Evolutionary conservation across 2,329 filamentous ascomycete genomes (phyloP).

Genomic region (Cryphonectria radicalis): DNA sequence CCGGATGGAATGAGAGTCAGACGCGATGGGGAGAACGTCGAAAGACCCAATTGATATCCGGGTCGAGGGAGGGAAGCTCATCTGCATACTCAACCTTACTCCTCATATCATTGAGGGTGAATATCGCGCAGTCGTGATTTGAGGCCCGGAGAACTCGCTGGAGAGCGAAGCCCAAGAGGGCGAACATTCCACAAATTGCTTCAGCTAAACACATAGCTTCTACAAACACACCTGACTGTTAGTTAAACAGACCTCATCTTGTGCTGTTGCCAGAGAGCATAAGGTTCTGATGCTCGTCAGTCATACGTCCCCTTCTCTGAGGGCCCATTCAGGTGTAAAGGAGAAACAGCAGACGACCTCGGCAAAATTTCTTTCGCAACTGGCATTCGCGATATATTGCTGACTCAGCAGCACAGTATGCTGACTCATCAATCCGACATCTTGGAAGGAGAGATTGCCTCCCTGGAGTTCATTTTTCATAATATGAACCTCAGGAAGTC

Average conservation of each 20-base stretch:
- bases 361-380: background rate
- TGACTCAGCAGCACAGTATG: background rate
- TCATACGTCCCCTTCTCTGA: background rate
- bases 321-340: background rate
- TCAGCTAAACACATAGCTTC: background rate
- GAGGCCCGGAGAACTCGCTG: background rate
- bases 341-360: background rate
- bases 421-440: background rate
- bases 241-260: background rate
- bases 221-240: background rate
- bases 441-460: background rate
- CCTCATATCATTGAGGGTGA: background rate
- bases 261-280: background rate
- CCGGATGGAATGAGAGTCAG: conserved; percentile 39
- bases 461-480: background rate
- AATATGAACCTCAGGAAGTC: background rate
- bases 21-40: conserved; percentile 37
- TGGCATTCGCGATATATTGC: background rate
- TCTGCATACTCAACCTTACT: background rate
- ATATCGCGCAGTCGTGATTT: background rate
- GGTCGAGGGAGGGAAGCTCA: conserved; percentile 23
- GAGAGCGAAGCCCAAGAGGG: background rate
- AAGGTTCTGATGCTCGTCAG: background rate
- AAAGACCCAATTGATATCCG: conserved; percentile 47
- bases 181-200: background rate